These are phyloP conservation scores for Saturnispora sekii DNA, from an alignment of 805 yeast species.

Conservation along the genomic window DNA sequence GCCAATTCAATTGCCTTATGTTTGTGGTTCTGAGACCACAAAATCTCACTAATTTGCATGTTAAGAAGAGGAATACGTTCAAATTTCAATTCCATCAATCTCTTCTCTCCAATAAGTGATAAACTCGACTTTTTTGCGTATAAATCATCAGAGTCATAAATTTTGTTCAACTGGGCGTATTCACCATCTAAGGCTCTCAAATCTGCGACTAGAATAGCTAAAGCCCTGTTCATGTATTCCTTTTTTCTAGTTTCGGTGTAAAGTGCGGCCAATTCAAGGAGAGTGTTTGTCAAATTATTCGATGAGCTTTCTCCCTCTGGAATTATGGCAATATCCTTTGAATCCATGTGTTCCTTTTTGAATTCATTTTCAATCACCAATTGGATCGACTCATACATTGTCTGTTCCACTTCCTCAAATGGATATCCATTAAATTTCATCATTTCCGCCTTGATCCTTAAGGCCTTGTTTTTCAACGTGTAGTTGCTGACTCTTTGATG, in stretches of 20 bases:
- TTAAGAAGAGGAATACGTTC: conserved; percentile 31
- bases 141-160: conserved; percentile 13
- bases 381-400: conserved; percentile 23
- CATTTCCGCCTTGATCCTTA: conserved; percentile 30
- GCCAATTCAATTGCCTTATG: conserved; percentile 32
- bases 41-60: conserved; percentile 33
- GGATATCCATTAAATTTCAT: conserved; percentile 15
- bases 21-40: conserved; percentile 28
- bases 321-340: conserved; percentile 16
- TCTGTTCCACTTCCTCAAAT: conserved; percentile 20
- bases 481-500: conserved; percentile 20
- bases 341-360: conserved; percentile 7
- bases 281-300: conserved; percentile 19
- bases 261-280: conserved; percentile 24
- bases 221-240: conserved; percentile 18
- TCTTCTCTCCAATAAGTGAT: conserved; percentile 13
- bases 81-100: conserved; percentile 19
- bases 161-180: conserved; percentile 11
- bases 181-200: conserved; percentile 26
- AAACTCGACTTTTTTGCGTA: conserved; percentile 11
- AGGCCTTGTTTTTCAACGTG: conserved; percentile 24
- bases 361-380: conserved; percentile 21
- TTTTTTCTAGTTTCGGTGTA: conserved; percentile 21
- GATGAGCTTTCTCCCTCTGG: conserved; percentile 19
- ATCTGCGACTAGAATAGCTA: conserved; percentile 29